Evolutionary conservation across 1,139 yeast genomes (phyloP).

Genomic region (Yamadazyma membranifaciens): DNA sequence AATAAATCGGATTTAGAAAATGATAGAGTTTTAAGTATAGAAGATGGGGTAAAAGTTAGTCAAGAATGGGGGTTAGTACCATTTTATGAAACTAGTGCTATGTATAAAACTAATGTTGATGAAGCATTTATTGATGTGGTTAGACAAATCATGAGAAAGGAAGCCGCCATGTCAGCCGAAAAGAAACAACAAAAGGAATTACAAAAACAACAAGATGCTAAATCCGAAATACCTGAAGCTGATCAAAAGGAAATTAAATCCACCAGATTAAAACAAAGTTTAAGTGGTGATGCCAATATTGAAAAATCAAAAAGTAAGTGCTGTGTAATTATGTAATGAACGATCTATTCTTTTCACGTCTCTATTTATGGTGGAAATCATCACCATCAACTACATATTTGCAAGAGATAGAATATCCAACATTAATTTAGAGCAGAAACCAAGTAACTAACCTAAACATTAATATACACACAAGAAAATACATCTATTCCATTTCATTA

Average conservation of each 20-base stretch:
- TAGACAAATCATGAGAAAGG: slow-evolving; percentile 80
- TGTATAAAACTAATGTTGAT: slow-evolving; percentile 85
- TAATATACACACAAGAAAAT: not conserved
- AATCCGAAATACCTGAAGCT: slow-evolving; percentile 6
- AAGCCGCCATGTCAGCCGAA: slow-evolving; percentile 50
- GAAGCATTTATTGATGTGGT: slow-evolving; percentile 90
- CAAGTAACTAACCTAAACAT: not conserved
- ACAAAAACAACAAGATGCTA: slow-evolving; percentile 27
- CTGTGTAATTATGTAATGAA: slow-evolving; percentile 17
- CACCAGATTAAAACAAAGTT: slow-evolving; percentile 15
- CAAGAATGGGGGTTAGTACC: slow-evolving; percentile 87
- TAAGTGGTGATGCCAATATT: slow-evolving; percentile 13
- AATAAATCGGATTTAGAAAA: slow-evolving; percentile 80
- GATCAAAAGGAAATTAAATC: slow-evolving; percentile 13
- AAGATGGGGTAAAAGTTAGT: slow-evolving; percentile 80
- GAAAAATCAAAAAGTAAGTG: slow-evolving; percentile 16
- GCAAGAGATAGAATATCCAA: too few species aligned
- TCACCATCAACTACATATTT: too few species aligned
- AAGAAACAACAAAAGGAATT: slow-evolving; percentile 46
- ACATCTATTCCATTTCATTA: slow-evolving; percentile 4
- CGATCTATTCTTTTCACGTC: not conserved
- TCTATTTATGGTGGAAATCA: not conserved
- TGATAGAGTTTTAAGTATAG: slow-evolving; percentile 73
- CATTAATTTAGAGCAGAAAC: not conserved
- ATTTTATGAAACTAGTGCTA: slow-evolving; percentile 92